phyloP scores from a whole-genome alignment of 2,329 filamentous ascomycete genomes.

The Exophiala oligosperma region DNA sequence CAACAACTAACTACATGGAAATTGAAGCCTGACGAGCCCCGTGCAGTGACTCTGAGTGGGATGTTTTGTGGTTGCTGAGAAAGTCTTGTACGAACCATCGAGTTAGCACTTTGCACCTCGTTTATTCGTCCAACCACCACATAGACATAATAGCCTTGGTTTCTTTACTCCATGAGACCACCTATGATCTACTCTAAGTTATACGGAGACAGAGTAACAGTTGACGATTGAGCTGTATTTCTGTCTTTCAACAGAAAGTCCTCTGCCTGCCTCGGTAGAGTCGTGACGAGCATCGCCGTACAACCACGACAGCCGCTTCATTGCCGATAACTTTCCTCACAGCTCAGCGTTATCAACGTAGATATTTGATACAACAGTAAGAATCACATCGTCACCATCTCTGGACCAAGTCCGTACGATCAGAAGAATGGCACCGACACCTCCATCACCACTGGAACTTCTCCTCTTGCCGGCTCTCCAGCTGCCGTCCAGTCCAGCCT shows the following conservation, averaged over 20 bases:
- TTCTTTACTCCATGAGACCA: neutral
- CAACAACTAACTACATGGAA: neutral
- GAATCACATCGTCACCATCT: neutral
- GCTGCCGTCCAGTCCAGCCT: constrained; percentile 7
- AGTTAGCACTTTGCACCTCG: neutral
- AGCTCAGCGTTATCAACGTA: too few relatives aligned
- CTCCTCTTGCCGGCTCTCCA: constrained; percentile 23
- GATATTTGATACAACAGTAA: too few relatives aligned
- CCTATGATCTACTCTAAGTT: neutral
- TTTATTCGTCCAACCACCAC: neutral
- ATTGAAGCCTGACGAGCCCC: neutral
- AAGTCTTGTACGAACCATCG: neutral
- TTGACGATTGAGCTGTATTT: too few relatives aligned
- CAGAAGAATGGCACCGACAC: constrained; percentile 3
- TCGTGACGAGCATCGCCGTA: too few relatives aligned
- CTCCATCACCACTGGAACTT: constrained; percentile 8
- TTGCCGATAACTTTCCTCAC: too few relatives aligned
- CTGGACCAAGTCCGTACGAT: neutral
- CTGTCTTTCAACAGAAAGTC: too few relatives aligned
- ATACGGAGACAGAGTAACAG: too few relatives aligned
- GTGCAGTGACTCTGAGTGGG: too few relatives aligned
- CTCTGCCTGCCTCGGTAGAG: too few relatives aligned
- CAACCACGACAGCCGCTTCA: too few relatives aligned
- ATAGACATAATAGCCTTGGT: neutral
- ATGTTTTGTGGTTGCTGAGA: neutral